These are phyloP conservation scores for Solanum appendiculatum DNA, from an alignment of 257 asterid genomes.

Conservation along the genomic window DNA sequence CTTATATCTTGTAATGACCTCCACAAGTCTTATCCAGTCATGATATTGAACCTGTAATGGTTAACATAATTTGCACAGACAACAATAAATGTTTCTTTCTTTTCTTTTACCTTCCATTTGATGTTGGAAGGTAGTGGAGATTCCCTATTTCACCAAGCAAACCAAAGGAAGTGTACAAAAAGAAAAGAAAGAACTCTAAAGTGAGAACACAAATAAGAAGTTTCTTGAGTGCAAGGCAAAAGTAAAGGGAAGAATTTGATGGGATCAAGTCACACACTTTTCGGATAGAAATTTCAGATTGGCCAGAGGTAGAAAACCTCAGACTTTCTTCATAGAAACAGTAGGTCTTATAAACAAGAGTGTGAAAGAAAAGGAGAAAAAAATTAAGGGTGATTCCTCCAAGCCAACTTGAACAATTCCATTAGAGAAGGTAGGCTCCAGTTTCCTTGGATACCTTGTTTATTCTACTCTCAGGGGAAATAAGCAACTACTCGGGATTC, in stretches of 20 bases:
- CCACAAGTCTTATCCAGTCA: constrained; percentile 98
- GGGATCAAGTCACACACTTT: neutral
- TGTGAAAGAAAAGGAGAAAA: neutral
- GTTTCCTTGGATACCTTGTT: neutral
- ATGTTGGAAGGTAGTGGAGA: neutral
- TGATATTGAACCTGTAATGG: constrained; percentile 84
- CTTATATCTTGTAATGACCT: constrained; percentile 78
- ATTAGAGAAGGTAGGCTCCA: neutral
- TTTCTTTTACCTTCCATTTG: neutral
- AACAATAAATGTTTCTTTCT: neutral
- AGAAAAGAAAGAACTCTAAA: constrained; percentile 1
- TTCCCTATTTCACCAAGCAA: neutral
- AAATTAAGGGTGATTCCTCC: neutral
- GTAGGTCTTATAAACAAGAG: neutral
- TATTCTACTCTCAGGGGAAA: neutral
- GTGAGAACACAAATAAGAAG: neutral
- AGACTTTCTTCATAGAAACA: neutral
- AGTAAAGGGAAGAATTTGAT: neutral
- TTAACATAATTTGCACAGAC: neutral
- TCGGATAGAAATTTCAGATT: neutral
- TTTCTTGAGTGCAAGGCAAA: neutral
- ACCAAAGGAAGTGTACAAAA: constrained; percentile 2
- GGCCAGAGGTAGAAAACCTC: neutral
- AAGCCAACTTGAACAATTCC: neutral
- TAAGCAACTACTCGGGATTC: neutral